These are phyloP conservation scores for Lyophyllum decastes DNA, from an alignment of 768 basidiomycete species.

Conservation along the genomic window DNA sequence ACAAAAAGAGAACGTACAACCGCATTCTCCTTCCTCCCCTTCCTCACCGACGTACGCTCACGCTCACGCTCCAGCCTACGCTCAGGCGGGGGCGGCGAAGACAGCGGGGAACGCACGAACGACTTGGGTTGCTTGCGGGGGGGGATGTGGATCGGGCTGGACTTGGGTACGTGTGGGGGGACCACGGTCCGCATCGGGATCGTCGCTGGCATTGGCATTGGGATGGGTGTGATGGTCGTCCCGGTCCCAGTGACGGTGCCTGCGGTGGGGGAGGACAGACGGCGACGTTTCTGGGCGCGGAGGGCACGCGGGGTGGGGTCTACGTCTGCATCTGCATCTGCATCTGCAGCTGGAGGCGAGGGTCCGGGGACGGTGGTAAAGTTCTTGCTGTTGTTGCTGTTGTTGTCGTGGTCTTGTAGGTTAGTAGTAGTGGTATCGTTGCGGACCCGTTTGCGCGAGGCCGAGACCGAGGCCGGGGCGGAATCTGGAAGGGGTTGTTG, in stretches of 20 bases:
- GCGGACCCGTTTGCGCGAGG: conserved; percentile 1
- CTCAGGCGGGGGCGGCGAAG: conserved; percentile 3
- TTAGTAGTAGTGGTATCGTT: background rate
- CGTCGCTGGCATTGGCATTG: too few species aligned
- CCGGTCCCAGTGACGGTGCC: background rate
- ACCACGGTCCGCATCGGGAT: background rate
- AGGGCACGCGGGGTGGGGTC: conserved; percentile 7
- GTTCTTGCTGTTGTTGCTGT: too few species aligned
- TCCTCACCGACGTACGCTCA: background rate
- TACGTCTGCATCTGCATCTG: too few species aligned
- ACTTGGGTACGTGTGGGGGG: background rate
- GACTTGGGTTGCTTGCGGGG: background rate
- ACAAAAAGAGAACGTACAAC: background rate
- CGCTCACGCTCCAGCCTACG: background rate
- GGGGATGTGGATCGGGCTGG: background rate
- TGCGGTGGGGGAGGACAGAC: background rate
- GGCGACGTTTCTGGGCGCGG: conserved; percentile 15
- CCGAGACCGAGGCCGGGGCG: background rate
- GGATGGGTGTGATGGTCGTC: background rate
- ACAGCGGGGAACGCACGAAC: conserved; percentile 1
- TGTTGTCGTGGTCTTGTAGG: background rate
- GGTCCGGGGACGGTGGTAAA: too few species aligned
- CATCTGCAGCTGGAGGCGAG: too few species aligned
- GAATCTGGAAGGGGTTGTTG: background rate
- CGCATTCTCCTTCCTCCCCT: conserved; percentile 3